These are phyloP conservation scores for Suillus subaureus DNA, from an alignment of 768 basidiomycete genomes.

Conservation along the genomic window DNA sequence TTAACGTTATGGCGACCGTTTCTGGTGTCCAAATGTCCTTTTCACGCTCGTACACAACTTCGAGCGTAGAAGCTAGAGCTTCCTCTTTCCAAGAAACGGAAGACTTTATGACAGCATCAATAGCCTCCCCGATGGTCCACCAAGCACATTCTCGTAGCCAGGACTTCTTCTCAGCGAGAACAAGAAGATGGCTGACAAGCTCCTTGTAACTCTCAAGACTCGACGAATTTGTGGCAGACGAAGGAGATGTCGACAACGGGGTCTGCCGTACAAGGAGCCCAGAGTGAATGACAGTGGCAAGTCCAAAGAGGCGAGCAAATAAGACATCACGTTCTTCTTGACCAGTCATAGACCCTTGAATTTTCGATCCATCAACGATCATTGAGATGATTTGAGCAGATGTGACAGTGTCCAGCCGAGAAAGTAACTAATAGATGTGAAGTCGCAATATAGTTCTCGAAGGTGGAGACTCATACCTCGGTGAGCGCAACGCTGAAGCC, in stretches of 20 bases:
- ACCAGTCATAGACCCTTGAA: conserved; percentile 76
- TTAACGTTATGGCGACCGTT: conserved; percentile 79
- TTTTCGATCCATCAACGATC: conserved; percentile 69
- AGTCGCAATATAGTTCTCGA: background rate
- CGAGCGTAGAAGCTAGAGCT: conserved; percentile 54
- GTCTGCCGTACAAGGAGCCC: conserved; percentile 70
- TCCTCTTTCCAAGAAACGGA: conserved; percentile 71
- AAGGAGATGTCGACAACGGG: conserved; percentile 54
- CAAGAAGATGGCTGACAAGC: conserved; percentile 60
- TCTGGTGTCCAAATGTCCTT: conserved; percentile 74
- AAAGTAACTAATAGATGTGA: conserved; percentile 60
- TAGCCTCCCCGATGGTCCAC: conserved; percentile 72
- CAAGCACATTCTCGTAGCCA: conserved; percentile 93
- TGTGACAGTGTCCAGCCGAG: conserved; percentile 75
- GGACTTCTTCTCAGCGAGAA: conserved; percentile 78
- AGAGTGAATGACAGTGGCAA: conserved; percentile 84
- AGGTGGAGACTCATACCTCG: conserved; percentile 59
- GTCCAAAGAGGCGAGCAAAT: conserved; percentile 91
- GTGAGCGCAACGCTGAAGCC: conserved; percentile 97
- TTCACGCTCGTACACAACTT: conserved; percentile 46
- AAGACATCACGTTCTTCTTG: conserved; percentile 92
- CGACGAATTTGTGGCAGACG: conserved; percentile 55
- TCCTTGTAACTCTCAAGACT: conserved; percentile 60
- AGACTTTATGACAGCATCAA: conserved; percentile 60
- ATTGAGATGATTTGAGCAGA: conserved; percentile 78